phyloP scores from a whole-genome alignment of 768 basidiomycete genomes.

The Rhizopogon vesiculosus region DNA sequence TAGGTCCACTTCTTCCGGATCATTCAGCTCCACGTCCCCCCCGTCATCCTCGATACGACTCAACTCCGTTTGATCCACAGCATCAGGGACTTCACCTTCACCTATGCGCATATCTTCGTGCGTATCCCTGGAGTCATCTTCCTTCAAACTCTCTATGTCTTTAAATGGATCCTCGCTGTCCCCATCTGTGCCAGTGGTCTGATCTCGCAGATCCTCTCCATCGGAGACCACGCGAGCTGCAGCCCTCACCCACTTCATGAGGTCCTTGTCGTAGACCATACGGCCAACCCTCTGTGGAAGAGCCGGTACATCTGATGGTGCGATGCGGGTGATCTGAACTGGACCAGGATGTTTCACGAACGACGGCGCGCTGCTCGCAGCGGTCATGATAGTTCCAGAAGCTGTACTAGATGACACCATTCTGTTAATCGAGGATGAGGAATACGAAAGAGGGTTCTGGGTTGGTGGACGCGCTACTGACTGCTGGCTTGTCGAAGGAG shows the following conservation, averaged over 20 bases:
- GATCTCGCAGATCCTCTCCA: constrained; percentile 24
- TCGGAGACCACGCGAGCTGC: constrained; percentile 32
- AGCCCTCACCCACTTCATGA: constrained; percentile 83
- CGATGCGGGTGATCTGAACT: constrained; percentile 74
- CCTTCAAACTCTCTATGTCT: constrained; percentile 83
- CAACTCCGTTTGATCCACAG: constrained; percentile 12
- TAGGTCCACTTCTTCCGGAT: constrained; percentile 63
- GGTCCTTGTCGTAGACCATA: constrained; percentile 82
- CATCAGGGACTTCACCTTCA: constrained; percentile 3
- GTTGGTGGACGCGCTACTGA: constrained; percentile 28
- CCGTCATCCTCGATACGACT: constrained; percentile 46
- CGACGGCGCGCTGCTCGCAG: constrained; percentile 68
- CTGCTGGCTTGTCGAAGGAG: constrained; percentile 23
- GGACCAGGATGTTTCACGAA: constrained; percentile 84
- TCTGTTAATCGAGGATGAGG: constrained; percentile 60
- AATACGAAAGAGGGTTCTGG: constrained; percentile 32
- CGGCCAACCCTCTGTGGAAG: constrained; percentile 78
- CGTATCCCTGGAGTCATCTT: constrained; percentile 41
- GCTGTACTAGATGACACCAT: constrained; percentile 88
- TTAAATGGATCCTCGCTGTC: constrained; percentile 87
- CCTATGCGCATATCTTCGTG: neutral
- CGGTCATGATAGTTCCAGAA: constrained; percentile 61
- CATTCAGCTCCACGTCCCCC: constrained; percentile 37
- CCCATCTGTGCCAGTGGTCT: constrained; percentile 30
- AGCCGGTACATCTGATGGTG: constrained; percentile 69